Conservation (phyloP, 345 rosid species). For the Eucalyptus marginata region DNA sequence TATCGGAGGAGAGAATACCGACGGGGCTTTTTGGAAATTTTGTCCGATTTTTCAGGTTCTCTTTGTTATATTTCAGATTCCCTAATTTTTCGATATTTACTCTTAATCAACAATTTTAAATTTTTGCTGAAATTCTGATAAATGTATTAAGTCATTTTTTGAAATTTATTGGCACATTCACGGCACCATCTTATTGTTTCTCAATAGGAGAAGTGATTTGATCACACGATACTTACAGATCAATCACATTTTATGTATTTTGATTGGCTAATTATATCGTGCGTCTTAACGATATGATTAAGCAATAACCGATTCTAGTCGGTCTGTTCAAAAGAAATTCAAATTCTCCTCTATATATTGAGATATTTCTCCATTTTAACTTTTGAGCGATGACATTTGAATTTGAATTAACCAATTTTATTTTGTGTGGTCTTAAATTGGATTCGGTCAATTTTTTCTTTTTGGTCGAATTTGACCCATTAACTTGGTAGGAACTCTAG, state of each 20-base stretch:
- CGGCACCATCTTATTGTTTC: background rate
- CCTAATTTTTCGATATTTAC: background rate
- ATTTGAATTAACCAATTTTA: background rate
- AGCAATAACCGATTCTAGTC: fast-evolving
- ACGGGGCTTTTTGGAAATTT: background rate
- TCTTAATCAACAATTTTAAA: background rate
- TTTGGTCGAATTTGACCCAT: no score
- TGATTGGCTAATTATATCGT: fast-evolving
- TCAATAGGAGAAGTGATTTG: background rate
- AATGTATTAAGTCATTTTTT: background rate
- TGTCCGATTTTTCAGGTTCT: background rate
- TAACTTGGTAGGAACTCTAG: no score
- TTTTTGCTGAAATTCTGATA: background rate
- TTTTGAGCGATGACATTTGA: background rate
- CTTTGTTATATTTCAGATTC: background rate
- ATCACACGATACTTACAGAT: background rate
- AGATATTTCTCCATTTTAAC: background rate
- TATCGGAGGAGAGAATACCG: background rate
- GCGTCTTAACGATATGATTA: background rate
- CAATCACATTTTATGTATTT: no score
- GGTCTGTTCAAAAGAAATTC: no score
- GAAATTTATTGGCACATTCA: no score
- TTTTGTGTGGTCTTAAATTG: background rate
- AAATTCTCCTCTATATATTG: no score
- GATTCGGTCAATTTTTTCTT: no score